These are phyloP conservation scores for Discostella stelligera DNA, from an alignment of 352 stramenopile genomes.

Conservation along the genomic window DNA sequence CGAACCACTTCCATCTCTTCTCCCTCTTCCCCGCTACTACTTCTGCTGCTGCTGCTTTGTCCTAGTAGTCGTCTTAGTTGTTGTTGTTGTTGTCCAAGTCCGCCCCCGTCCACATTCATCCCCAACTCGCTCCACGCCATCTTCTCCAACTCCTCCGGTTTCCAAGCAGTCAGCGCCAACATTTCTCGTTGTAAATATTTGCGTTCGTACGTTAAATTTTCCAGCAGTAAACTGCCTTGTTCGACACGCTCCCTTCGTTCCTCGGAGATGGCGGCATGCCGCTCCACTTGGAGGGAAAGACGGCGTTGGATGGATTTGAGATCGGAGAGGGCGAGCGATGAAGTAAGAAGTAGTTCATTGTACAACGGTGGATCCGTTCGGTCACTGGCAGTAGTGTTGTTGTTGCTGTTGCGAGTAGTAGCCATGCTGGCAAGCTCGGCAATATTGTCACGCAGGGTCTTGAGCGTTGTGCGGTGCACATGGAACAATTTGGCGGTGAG, in stretches of 20 bases:
- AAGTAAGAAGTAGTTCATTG: slow-evolving; percentile 18
- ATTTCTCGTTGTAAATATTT: slow-evolving; percentile 48
- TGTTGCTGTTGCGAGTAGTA: slow-evolving; percentile 1
- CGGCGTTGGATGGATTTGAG: slow-evolving; percentile 42
- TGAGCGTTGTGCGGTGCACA: slow-evolving; percentile 18
- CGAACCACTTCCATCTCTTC: background rate
- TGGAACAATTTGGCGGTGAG: slow-evolving; percentile 19
- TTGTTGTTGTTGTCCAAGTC: background rate
- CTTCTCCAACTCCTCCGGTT: slow-evolving; percentile 28
- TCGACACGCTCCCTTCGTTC: slow-evolving; percentile 22
- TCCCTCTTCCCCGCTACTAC: background rate
- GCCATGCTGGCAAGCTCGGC: background rate
- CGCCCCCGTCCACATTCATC: background rate
- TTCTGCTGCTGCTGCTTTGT: background rate
- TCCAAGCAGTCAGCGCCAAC: slow-evolving; percentile 15
- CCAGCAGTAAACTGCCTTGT: slow-evolving; percentile 31
- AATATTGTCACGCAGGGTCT: slow-evolving; percentile 12
- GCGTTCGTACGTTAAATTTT: slow-evolving; percentile 48
- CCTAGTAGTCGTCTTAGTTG: background rate
- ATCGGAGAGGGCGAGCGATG: slow-evolving; percentile 14
- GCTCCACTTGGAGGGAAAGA: slow-evolving; percentile 34
- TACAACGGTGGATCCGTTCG: background rate
- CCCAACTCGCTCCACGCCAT: slow-evolving; percentile 34
- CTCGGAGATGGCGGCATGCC: slow-evolving; percentile 11
- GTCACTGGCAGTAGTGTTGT: background rate